Conservation (phyloP, 2,329 filamentous ascomycete genomes). For the Teratosphaeria viscida region DNA sequence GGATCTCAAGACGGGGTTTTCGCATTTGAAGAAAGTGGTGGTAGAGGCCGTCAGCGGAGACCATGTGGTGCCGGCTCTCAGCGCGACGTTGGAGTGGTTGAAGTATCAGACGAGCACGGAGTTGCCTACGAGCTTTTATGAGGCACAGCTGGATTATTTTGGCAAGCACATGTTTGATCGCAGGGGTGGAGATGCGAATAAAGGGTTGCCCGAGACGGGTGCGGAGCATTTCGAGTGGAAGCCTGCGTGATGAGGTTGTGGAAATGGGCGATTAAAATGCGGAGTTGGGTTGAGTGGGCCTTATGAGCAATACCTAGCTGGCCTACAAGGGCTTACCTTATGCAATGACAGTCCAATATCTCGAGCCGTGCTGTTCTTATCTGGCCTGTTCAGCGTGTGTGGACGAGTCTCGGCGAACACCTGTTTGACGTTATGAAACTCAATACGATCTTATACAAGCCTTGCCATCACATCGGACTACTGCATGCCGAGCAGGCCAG, state of each 20-base stretch:
- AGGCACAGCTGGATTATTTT: conserved; percentile 63
- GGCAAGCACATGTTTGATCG: conserved; percentile 56
- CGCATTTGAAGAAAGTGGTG: conserved; percentile 46
- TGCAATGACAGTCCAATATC: not conserved
- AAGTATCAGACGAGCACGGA: conserved; percentile 52
- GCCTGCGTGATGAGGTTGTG: conserved; percentile 23
- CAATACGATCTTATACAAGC: too few relatives aligned
- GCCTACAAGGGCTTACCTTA: not conserved
- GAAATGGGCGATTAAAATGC: not conserved
- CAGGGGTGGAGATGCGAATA: conserved; percentile 38
- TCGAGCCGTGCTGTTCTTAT: not conserved
- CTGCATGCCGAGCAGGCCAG: not conserved
- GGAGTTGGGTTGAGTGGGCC: not conserved
- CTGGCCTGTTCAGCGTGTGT: not conserved
- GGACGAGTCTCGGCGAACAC: not conserved
- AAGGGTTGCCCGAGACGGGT: conserved; percentile 44
- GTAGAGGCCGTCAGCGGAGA: conserved; percentile 46
- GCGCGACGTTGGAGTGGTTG: conserved; percentile 54
- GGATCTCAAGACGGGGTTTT: conserved; percentile 44
- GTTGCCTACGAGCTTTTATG: conserved; percentile 58
- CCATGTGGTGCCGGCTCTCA: conserved; percentile 50
- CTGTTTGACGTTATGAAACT: too few relatives aligned
- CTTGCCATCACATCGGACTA: too few relatives aligned
- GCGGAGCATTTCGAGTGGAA: conserved; percentile 56
- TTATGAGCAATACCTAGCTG: not conserved